Conservation (phyloP, 1,284 basidiomycete species). For the Heliocybe sulcata region DNA sequence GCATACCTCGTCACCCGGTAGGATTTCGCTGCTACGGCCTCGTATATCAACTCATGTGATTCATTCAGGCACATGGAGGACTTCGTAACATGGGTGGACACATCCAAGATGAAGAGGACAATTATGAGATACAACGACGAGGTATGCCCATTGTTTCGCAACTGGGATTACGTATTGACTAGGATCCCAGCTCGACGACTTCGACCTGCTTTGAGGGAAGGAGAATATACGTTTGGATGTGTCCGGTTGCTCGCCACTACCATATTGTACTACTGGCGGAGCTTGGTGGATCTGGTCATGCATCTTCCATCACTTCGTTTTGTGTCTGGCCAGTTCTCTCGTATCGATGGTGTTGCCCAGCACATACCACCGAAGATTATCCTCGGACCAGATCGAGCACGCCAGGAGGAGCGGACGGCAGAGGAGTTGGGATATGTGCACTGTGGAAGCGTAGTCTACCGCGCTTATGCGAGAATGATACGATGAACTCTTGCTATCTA, state of each 20-base stretch:
- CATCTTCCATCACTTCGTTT: too few relatives aligned
- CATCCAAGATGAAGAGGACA: constrained; percentile 93
- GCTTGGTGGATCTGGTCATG: too few relatives aligned
- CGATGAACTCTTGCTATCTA: constrained; percentile 19
- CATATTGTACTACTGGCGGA: too few relatives aligned
- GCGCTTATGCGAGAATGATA: neutral
- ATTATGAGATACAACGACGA: constrained; percentile 97
- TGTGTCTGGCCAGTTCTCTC: too few relatives aligned
- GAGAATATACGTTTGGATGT: neutral
- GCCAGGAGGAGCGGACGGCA: too few relatives aligned
- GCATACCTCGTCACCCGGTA: constrained; percentile 92
- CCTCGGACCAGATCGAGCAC: too few relatives aligned
- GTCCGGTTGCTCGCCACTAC: too few relatives aligned
- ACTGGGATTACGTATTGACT: neutral
- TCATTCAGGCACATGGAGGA: constrained; percentile 87
- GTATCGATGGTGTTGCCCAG: too few relatives aligned
- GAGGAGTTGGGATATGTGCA: too few relatives aligned
- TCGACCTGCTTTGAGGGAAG: constrained; percentile 63
- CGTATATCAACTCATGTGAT: constrained; percentile 11
- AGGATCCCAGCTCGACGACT: constrained; percentile 73
- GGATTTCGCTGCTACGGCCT: constrained; percentile 9
- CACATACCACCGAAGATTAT: too few relatives aligned
- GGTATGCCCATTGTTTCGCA: constrained; percentile 36
- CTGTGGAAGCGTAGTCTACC: neutral
- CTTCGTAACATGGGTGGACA: constrained; percentile 99